Evolutionary conservation across 495 filamentous ascomycete genomes (phyloP), one percentile per base, ranked within the genome.

Genomic region (Aspergillus avenaceus): DNA sequence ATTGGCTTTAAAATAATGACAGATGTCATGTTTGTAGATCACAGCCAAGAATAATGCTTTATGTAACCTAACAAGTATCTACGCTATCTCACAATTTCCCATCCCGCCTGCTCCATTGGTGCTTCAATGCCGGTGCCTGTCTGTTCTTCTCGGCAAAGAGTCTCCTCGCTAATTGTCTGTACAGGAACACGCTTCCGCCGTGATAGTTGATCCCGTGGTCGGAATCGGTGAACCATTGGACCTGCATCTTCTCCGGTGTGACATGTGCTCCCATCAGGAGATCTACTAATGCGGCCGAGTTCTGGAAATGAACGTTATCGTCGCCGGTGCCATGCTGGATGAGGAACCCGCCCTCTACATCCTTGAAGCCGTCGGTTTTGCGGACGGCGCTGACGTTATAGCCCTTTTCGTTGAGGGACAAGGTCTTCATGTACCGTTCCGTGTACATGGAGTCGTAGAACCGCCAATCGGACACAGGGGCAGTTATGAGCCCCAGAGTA

Each of bases 261-360:
- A 54, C 45, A 5, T 48, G 51, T 8, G 34, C 45, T 13, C 52
- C 52, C 12, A 59, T 42, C 38, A 59, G 45, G 24, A 45, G 32
- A 47, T 54, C 56, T 34, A 54, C 47, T 45, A 59, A 25, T 26
- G 51, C 50, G 5, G 55, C 55, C 27, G 55, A 36, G 27, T 58
- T 54, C 42, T 58, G 55, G 51, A 58, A 58, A 16, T 58, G 55
- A 2, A 58, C 55, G n/a, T 58, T 58, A 34, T 58, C 55, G n/a
- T 58, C 55, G 3, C 50, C 55, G 0, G 55, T 58, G 5, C 55
- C 55, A 25, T 58, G 55, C 29, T 58, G 55, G 18, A 58, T 48
- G 18, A 58, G 47, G 34, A 58, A 54, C 5, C 55, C 55, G 19
- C 55, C 55, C 2, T 29, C 21, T 1, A 54, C 51, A 21, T 41